These are phyloP conservation scores for Antitrichia curtipendula DNA, from an alignment of 225 moss, liverwort and hornwort genomes.

Conservation along the genomic window DNA sequence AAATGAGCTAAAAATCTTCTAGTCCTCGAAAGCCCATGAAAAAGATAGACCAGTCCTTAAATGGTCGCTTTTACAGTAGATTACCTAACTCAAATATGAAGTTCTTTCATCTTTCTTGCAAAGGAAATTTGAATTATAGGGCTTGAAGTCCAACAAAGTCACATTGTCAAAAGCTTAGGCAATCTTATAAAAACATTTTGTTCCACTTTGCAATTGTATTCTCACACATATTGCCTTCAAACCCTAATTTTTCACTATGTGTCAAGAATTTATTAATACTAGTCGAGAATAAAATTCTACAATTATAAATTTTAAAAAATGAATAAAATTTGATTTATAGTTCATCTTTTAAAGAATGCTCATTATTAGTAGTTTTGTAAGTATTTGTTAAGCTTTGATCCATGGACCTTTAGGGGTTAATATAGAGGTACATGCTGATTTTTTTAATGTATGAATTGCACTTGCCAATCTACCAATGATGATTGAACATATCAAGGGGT, in stretches of 20 bases:
- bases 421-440: no score
- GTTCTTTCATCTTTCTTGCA: not conserved
- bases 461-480: no score
- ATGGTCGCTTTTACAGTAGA: no score
- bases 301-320: not conserved
- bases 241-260: rapidly evolving
- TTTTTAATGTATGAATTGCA: no score
- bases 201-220: not conserved
- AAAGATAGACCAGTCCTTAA: no score
- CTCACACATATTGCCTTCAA: rapidly evolving
- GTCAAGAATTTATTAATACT: not conserved
- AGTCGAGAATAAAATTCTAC: not conserved
- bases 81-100: no score
- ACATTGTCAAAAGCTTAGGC: rapidly evolving
- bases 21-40: no score
- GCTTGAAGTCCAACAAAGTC: rapidly evolving
- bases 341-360: not conserved
- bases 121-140: not conserved
- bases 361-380: not conserved
- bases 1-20: no score
- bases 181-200: not conserved
- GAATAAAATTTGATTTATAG: not conserved
- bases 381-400: not conserved
- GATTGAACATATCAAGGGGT: no score
- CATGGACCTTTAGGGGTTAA: no score